These are phyloP conservation scores for Eucalyptus erythrocorys DNA, from an alignment of 345 rosid genomes.

Conservation along the genomic window DNA sequence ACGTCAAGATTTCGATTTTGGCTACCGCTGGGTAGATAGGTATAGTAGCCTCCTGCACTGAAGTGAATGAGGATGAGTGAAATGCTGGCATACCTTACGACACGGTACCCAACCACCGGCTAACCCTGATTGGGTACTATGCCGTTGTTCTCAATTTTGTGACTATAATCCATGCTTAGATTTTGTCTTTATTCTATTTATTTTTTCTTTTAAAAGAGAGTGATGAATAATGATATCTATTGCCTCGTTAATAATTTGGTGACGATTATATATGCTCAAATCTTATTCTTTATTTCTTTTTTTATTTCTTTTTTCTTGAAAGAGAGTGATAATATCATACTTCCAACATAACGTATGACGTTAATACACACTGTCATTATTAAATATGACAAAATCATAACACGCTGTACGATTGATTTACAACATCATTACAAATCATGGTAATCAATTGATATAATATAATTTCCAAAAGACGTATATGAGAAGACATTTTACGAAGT, in stretches of 20 bases:
- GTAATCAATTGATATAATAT: not conserved
- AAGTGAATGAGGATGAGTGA: too few relatives aligned
- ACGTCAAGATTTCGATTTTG: too few relatives aligned
- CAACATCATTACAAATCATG: not conserved
- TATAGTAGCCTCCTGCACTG: too few relatives aligned
- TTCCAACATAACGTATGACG: accelerated
- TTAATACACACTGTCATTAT: not conserved
- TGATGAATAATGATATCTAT: not conserved
- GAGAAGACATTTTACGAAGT: not conserved
- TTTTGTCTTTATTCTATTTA: not conserved
- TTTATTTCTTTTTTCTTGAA: too few relatives aligned
- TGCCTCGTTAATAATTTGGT: too few relatives aligned
- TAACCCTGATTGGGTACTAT: too few relatives aligned
- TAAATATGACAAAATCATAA: not conserved
- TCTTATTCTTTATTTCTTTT: too few relatives aligned
- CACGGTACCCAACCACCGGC: too few relatives aligned
- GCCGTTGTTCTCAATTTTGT: not conserved
- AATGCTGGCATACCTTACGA: too few relatives aligned
- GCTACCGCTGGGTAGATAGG: too few relatives aligned
- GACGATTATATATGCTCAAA: too few relatives aligned
- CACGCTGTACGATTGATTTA: not conserved
- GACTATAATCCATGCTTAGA: not conserved
- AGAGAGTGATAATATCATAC: accelerated
- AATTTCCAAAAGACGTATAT: not conserved
- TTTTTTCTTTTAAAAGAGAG: not conserved